A percentile compares a stretch with the other conserved stretches of the same genome.
These are phyloP conservation scores for Candida ponderosae DNA, from an alignment of 805 yeast species.

Conservation along the genomic window DNA sequence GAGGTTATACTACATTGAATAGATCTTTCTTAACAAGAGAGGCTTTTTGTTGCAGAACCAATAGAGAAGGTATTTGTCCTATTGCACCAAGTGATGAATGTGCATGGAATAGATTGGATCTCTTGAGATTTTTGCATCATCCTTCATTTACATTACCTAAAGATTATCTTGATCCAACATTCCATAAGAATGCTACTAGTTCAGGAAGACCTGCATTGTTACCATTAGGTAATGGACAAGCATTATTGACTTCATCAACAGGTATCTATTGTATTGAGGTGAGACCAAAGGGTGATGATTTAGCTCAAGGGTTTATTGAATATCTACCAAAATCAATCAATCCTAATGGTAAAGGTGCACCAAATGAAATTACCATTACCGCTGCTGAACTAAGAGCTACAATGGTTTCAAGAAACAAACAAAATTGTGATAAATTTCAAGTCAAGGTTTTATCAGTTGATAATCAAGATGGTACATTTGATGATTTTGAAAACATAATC, in stretches of 20 bases:
- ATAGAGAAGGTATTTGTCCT: conserved; percentile 38
- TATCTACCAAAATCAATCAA: conserved; percentile 42
- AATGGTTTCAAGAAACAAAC: conserved; percentile 23
- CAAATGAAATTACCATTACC: conserved; percentile 38
- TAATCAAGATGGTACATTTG: conserved; percentile 47
- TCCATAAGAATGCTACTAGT: conserved; percentile 15
- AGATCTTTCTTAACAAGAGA: conserved; percentile 77
- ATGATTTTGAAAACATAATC: conserved; percentile 32
- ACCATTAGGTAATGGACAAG: conserved; percentile 36
- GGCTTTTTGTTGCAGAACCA: conserved; percentile 44
- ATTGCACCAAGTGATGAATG: conserved; percentile 59
- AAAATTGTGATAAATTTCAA: conserved; percentile 26
- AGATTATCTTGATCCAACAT: conserved; percentile 45
- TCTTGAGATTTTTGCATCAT: conserved; percentile 71
- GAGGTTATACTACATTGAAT: conserved; percentile 77
- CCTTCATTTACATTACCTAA: conserved; percentile 68
- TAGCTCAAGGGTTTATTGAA: conserved; percentile 47
- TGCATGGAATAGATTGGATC: conserved; percentile 81
- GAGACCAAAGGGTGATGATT: conserved; percentile 35
- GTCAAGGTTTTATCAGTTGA: conserved; percentile 53
- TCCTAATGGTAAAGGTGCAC: conserved; percentile 54
- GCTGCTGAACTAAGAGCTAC: conserved; percentile 34
- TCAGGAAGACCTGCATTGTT: conserved; percentile 36
- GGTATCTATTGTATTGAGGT: conserved; percentile 76
- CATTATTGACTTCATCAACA: conserved; percentile 41